Base-by-base conservation (phyloP, 345 rosid species). In the Populus simonii region DNA sequence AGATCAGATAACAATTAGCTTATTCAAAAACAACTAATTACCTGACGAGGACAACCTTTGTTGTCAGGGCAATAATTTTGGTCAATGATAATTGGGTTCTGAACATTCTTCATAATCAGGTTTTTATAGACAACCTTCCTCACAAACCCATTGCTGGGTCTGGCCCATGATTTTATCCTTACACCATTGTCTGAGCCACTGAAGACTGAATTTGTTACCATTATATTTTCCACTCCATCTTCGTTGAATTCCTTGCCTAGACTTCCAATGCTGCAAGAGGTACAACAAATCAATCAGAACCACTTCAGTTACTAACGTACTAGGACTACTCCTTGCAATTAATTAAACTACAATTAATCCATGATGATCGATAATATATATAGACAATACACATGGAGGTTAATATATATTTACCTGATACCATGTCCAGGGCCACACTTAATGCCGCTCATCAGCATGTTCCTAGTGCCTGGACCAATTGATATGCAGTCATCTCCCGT, bases 401-500 rank as follows among this genome's bases (percentile, higher is more conserved):
- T 33, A 33, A 1, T 27, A 27, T 27, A 4, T 33, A 33, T 33
- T 4, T 76, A 86, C 89, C 91, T 89, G 33, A 89, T 72, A 10
- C 92, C 92, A 59, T 89, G 92, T 17, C 92, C 90, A 5, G 87
- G 92, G 49, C 89, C 89, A 45, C 92, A 89, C 36, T 63, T 29
- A 25, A 82, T 71, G 49, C 22, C 33, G 61, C 68, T 68, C 33
- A 82, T 74, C 70, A 73, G 35, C 15, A 89, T 33, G 76, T 85
- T 85, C 51, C 63, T 80, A 65, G 85, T 75, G 49, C 90, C 88
- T 0, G 84, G 87, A 15, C 89, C 89, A 2, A 89, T 53, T 2
- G 89, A 85, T 68, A 87, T 81, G 79, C 92, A 89, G 43, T 89
- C 92, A 43, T 89, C 92, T 23, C 92, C 90, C 0, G 85, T 89